Conservation (phyloP, 805 yeast genomes). For the Kuraishia floccosa region DNA sequence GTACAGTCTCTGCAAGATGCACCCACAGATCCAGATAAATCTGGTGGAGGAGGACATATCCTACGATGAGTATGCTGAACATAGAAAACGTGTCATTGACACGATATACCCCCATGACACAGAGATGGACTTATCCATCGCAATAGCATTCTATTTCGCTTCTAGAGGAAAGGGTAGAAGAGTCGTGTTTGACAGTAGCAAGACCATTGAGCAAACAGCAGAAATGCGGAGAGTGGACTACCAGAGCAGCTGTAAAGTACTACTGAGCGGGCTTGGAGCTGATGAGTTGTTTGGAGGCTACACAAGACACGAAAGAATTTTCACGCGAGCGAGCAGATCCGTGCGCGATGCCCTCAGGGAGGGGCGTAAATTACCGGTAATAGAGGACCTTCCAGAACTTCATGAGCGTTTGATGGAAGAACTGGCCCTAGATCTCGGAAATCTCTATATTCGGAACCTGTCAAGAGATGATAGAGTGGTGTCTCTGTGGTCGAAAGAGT, state of each 20-base stretch:
- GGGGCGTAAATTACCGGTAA: constrained; percentile 11
- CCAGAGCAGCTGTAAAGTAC: constrained; percentile 48
- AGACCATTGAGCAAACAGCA: constrained; percentile 4
- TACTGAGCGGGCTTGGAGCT: constrained; percentile 92
- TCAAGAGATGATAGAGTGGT: constrained; percentile 91
- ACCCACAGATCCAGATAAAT: constrained; percentile 28
- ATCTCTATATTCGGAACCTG: constrained; percentile 69
- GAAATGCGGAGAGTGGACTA: constrained; percentile 17
- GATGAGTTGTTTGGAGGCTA: constrained; percentile 97
- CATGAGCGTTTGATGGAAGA: constrained; percentile 40
- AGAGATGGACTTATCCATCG: constrained; percentile 93
- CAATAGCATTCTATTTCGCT: constrained; percentile 92
- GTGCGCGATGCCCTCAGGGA: neutral
- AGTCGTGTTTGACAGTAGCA: constrained; percentile 8
- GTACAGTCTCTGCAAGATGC: constrained; percentile 32
- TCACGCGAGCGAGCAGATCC: constrained; percentile 21
- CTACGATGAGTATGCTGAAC: constrained; percentile 49
- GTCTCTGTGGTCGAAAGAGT: constrained; percentile 79
- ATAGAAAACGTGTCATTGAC: constrained; percentile 38
- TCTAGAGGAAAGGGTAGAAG: constrained; percentile 41
- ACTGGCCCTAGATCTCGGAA: constrained; percentile 56
- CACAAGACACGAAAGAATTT: constrained; percentile 61
- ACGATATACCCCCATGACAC: constrained; percentile 79
- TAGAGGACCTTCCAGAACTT: constrained; percentile 8
- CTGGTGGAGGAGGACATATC: constrained; percentile 66